A percentile compares a stretch with the other conserved stretches of the same genome.
Evolutionary conservation across 257 asterid species (phyloP).

Genomic region (Ehretia macrophylla): DNA sequence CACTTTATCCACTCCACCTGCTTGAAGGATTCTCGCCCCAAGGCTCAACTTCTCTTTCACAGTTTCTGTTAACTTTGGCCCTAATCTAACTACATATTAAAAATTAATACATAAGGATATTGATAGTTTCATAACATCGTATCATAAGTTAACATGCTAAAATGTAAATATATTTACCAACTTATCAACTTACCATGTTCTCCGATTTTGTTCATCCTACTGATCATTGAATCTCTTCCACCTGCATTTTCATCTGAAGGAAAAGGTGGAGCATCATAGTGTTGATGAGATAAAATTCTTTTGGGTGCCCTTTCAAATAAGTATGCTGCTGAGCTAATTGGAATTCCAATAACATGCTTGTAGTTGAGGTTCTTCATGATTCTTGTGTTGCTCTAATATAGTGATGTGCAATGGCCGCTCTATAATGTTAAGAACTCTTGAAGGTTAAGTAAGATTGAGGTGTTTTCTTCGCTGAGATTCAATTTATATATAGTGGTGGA

Average conservation of each 20-base stretch:
- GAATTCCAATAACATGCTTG: not conserved
- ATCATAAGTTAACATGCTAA: too few species aligned
- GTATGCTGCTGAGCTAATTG: not conserved
- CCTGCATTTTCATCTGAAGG: not conserved
- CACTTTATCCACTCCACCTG: constrained; percentile 4
- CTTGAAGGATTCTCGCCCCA: constrained; percentile 1
- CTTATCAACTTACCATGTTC: not conserved
- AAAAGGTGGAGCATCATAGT: not conserved
- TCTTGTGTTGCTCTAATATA: not conserved
- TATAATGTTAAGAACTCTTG: too few species aligned
- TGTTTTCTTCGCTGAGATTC: too few species aligned
- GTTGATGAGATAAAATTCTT: not conserved
- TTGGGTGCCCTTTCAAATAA: not conserved
- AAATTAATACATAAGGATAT: not conserved
- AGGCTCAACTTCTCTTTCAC: constrained; percentile 14
- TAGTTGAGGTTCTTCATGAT: not conserved
- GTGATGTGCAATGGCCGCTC: not conserved
- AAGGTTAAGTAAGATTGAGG: too few species aligned
- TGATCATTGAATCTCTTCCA: constrained; percentile 8
- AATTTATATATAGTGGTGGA: not conserved
- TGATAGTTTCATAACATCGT: not conserved
- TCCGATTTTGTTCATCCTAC: constrained; percentile 14
- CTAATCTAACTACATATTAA: too few species aligned
- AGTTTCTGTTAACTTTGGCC: not conserved
- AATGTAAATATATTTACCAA: too few species aligned